Percentiles rank a stretch among this genome's conserved stretches.
phyloP scores from a whole-genome alignment of 2,329 filamentous ascomycete species.

The Geosmithia morbida region DNA sequence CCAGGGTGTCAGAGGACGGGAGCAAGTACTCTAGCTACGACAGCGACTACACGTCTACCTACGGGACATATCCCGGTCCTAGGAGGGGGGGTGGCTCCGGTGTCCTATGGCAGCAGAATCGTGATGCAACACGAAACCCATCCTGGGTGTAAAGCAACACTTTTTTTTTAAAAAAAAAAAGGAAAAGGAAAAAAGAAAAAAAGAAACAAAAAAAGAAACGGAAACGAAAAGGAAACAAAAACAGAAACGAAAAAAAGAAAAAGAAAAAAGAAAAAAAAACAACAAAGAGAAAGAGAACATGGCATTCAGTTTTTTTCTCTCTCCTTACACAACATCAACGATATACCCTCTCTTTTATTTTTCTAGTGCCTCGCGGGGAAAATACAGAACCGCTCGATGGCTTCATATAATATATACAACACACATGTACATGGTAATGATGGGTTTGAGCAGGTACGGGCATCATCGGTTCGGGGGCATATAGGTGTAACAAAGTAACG shows the following conservation, averaged over 20 bases:
- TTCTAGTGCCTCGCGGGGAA: neutral
- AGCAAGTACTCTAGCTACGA: neutral
- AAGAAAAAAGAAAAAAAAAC: too few relatives aligned
- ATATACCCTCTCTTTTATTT: too few relatives aligned
- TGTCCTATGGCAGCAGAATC: constrained; percentile 7
- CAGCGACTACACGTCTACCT: neutral
- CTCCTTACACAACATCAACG: neutral
- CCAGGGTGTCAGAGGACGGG: neutral
- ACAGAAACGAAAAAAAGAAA: too few relatives aligned
- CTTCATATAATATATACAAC: too few relatives aligned
- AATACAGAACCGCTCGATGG: too few relatives aligned
- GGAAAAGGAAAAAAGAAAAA: too few relatives aligned
- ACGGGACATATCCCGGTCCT: constrained; percentile 1
- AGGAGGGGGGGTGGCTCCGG: constrained; percentile 1
- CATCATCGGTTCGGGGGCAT: neutral
- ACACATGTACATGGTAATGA: neutral
- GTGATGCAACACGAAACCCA: constrained; percentile 2
- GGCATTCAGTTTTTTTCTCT: too few relatives aligned
- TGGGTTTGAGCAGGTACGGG: neutral
- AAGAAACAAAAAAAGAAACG: too few relatives aligned
- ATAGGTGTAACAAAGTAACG: neutral
- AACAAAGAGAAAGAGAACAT: too few relatives aligned
- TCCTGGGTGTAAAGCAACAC: constrained; percentile 5
- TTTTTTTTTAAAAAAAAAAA: too few relatives aligned
- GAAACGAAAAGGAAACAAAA: too few relatives aligned